A percentile compares a stretch with the other conserved stretches of the same genome.
Evolutionary conservation across 139 green algal species (phyloP).

Genomic region (Medakamo hakoo): DNA sequence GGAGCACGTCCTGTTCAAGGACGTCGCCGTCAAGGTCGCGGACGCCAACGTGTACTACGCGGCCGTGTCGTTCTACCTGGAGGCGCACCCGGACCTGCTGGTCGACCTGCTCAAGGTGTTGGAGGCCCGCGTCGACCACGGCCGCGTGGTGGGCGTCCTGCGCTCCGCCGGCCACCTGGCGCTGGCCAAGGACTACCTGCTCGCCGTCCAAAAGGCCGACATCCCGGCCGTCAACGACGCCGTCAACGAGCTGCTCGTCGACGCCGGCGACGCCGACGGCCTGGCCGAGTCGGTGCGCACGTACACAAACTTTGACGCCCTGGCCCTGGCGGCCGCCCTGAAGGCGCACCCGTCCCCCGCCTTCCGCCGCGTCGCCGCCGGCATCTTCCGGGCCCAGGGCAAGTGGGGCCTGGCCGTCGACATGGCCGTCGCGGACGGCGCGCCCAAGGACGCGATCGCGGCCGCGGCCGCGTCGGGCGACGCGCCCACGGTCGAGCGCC

Average conservation of each 20-base stretch:
- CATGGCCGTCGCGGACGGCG: slow-evolving; percentile 26
- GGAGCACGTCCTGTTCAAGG: slow-evolving; percentile 96
- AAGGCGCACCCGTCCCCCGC: not conserved
- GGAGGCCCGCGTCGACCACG: slow-evolving; percentile 80
- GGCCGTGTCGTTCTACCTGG: slow-evolving; percentile 89
- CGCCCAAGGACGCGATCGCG: slow-evolving; percentile 95
- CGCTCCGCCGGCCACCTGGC: slow-evolving; percentile 63
- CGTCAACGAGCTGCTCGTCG: slow-evolving; percentile 87
- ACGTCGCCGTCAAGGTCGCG: slow-evolving; percentile 33
- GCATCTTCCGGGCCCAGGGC: slow-evolving; percentile 12
- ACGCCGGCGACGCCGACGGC: slow-evolving; percentile 79
- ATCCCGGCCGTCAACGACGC: slow-evolving; percentile 79
- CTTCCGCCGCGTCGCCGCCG: slow-evolving; percentile 61
- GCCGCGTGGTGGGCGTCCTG: slow-evolving; percentile 84
- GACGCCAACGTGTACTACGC: slow-evolving; percentile 82
- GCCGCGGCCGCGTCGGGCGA: slow-evolving; percentile 55
- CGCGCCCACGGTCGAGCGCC: slow-evolving; percentile 74
- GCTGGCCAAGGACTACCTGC: slow-evolving; percentile 84
- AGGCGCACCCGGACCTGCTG: slow-evolving; percentile 90
- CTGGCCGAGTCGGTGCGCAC: slow-evolving; percentile 69
- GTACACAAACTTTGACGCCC: slow-evolving; percentile 97
- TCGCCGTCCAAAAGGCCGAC: slow-evolving; percentile 82
- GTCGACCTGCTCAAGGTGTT: slow-evolving; percentile 88
- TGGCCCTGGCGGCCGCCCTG: slow-evolving; percentile 19
- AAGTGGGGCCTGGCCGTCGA: not conserved